Evolutionary conservation across 1,284 basidiomycete species (phyloP), one percentile per base, ranked within the genome.

Genomic region (Trichosporon asahii): DNA sequence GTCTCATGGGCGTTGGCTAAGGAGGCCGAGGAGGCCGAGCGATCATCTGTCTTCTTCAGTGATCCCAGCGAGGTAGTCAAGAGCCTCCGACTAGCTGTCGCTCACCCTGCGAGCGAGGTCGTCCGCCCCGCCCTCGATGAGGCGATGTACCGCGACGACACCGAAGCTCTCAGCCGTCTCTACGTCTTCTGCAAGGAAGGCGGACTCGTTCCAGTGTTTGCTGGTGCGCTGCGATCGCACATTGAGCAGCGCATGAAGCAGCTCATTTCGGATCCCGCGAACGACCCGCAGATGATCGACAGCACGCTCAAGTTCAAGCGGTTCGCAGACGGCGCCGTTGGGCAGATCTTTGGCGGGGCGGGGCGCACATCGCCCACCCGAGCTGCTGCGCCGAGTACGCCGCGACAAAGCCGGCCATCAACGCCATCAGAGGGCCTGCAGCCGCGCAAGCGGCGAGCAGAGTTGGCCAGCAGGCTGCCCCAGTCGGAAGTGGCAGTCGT

Each of bases 281-380:
- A 68, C 85, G 83, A 84, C 67, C 66, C 78, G 12, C 74, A 88
- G 37, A 95, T 96, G 92, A 90, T 96, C 7, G 86, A 89, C 23
- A 86, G 87, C 14, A 87, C 95, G 0, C 86, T 95, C 33, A 85
- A 87, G 1, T 88, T 93, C 84, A 93, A 91, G 77, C 81, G 85
- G 1, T 87, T 89, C 68, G 86, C 88, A 2, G 88, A 91, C 76
- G 75, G 80, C 2, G 84, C 88, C 14, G 85, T 90, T 33, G 76
- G 78, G 0, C 77, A 79, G 79, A 86, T 74, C 88, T 92, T 83
- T 78, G 57, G 57, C 18, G 57, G 57, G 7, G 57, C 29, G 3
- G 57, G 27, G 18, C 57, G 57, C 18, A 31, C 57, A 9, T 29
- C 57, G 15, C 57, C 57, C 2, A 61, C 57, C 2, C 57, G 57